These are phyloP conservation scores for Phoma sp. DNA, from an alignment of 2,329 filamentous ascomycete species.

Conservation along the genomic window DNA sequence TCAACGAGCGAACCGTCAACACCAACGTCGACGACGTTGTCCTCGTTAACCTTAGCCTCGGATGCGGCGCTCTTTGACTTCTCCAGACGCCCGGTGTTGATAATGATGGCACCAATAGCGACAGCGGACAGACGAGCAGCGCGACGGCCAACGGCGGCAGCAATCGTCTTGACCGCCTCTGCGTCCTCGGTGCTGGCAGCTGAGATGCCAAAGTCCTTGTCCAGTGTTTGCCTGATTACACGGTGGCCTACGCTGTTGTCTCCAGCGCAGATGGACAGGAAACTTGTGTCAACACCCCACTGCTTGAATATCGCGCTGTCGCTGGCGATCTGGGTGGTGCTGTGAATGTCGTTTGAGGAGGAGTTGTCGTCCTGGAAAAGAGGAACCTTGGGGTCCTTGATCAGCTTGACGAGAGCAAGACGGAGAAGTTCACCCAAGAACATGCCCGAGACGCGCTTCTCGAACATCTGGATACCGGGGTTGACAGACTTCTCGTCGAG, in stretches of 20 bases:
- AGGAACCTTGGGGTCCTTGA: conserved; percentile 70
- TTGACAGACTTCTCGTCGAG: conserved; percentile 85
- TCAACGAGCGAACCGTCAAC: conserved; percentile 95
- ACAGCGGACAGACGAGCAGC: conserved; percentile 88
- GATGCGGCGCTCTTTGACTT: conserved; percentile 36
- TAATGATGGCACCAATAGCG: conserved; percentile 82
- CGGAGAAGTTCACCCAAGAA: conserved; percentile 95
- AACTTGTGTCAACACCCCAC: conserved; percentile 91
- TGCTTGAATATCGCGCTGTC: conserved; percentile 73
- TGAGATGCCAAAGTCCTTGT: conserved; percentile 77
- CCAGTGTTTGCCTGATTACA: conserved; percentile 78
- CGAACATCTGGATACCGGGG: conserved; percentile 97
- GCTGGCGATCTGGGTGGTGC: conserved; percentile 67
- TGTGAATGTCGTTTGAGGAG: conserved; percentile 70
- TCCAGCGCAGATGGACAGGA: conserved; percentile 85
- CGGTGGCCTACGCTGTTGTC: conserved; percentile 77
- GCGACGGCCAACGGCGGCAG: conserved; percentile 83
- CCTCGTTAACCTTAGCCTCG: conserved; percentile 54
- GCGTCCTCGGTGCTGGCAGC: conserved; percentile 84
- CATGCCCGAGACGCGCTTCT: conserved; percentile 98
- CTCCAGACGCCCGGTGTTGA: conserved; percentile 77
- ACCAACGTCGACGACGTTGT: conserved; percentile 84
- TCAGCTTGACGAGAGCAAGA: conserved; percentile 74
- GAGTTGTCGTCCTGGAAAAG: conserved; percentile 82
- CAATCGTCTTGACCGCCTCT: conserved; percentile 82